Base-by-base conservation (phyloP, 768 basidiomycete genomes). In the Boletus eberwhitei region DNA sequence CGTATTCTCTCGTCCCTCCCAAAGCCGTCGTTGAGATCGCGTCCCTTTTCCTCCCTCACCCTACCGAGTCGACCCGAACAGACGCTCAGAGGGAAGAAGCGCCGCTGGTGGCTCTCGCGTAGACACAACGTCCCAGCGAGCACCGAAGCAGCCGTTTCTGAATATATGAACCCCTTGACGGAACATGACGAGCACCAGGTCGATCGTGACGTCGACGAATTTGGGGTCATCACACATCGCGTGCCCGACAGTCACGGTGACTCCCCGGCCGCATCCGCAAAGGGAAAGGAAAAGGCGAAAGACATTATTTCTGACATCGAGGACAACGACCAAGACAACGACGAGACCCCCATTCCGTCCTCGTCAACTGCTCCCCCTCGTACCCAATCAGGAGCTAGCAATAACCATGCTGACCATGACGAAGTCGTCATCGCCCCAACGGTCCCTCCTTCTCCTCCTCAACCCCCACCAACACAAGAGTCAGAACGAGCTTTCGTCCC, bases 231-330 rank as follows among this genome's bases (percentile, higher is more conserved):
- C 59, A 63, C 55, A 55, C 52, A 53, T 55, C 60, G 62, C 62
- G 59, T 67, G 65, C 55, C 65, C 64, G 66, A 66, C 56, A 59
- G 59, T 53, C 66, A 63, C 64, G 53, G 24, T 58, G 56, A 68
- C 58, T 63, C 66, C 29, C 58, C 59, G 50, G 50, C 48, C 51
- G 32, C 56, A 31, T 58, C 58, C 50, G 49, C 58, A 32, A 76
- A 76, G 61, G 74, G 73, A 53, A 74, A 76, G 55, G 73, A 71
- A 54, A 74, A 72, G 60, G 70, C 62, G 55, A 60, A 50, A 19
- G 71, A 68, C 19, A 24, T 49, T 34, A 24, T 49, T 34, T 7
- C 38, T 22, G 49, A 52, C 47, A 14, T 50, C 11, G 54, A 57
- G 38, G 55, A 54, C 49, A 50, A 38, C 36, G 21, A 41, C 19